These are phyloP conservation scores for Fusarium sarcochroum DNA, from an alignment of 2,329 filamentous ascomycete species.

Conservation along the genomic window DNA sequence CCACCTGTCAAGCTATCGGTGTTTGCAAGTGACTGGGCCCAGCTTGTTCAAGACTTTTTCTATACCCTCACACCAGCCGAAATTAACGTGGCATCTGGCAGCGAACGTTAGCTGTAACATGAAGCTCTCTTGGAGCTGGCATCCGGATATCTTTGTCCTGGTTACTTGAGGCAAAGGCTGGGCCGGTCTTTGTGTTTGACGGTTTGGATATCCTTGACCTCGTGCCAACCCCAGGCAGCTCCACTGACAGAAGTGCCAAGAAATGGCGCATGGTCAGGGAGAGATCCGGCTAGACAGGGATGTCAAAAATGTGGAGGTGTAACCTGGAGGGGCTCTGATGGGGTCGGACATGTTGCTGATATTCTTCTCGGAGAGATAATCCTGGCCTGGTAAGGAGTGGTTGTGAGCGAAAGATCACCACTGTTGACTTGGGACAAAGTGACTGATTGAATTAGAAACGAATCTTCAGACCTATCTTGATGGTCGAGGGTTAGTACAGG, in stretches of 20 bases:
- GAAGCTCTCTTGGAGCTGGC: background rate
- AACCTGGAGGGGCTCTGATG: constrained; percentile 6
- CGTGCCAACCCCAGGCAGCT: constrained; percentile 31
- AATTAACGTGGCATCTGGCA: constrained; percentile 8
- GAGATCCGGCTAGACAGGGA: constrained; percentile 45
- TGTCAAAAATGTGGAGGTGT: constrained; percentile 39
- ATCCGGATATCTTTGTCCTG: constrained; percentile 3
- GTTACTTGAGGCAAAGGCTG: constrained; percentile 5
- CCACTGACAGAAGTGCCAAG: constrained; percentile 41
- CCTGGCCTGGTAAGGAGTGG: background rate
- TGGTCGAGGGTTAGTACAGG: background rate
- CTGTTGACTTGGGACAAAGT: background rate
- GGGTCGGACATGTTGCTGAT: background rate
- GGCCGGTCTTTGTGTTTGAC: constrained; percentile 16
- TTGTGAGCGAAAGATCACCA: background rate
- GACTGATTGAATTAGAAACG: background rate
- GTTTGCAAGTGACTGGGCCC: background rate
- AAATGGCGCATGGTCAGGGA: constrained; percentile 42
- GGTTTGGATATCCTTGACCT: constrained; percentile 26
- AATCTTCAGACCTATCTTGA: background rate
- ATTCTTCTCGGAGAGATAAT: constrained; percentile 6
- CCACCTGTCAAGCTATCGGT: too few relatives aligned
- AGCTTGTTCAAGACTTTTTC: constrained; percentile 1
- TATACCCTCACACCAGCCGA: background rate
- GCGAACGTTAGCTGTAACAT: background rate